Conservation (phyloP, 1,284 basidiomycete species). For the Trametes versicolor region DNA sequence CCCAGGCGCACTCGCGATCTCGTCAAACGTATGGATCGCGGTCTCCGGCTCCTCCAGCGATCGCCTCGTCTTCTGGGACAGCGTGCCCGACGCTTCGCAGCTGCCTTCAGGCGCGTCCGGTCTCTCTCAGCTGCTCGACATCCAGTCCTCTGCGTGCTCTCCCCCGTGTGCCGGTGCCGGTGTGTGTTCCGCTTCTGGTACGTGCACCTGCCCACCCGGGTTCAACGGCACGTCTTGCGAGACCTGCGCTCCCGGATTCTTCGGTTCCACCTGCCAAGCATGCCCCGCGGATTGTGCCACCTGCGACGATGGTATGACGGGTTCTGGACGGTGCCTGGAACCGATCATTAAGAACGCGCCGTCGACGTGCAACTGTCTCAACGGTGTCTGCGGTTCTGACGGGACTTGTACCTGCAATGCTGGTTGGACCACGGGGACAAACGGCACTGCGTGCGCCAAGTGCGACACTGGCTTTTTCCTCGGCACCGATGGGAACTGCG, state of each 20-base stretch:
- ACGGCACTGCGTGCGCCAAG: constrained; percentile 77
- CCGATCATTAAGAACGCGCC: constrained; percentile 60
- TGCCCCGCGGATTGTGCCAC: constrained; percentile 73
- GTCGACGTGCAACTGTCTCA: constrained; percentile 78
- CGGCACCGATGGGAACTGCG: constrained; percentile 73
- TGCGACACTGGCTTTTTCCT: constrained; percentile 82
- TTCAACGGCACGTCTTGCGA: constrained; percentile 84
- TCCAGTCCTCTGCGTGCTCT: constrained; percentile 76
- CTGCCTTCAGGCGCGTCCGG: constrained; percentile 57
- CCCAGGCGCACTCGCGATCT: constrained; percentile 66
- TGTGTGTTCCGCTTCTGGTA: constrained; percentile 72
- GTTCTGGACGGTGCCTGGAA: constrained; percentile 73
- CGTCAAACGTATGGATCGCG: constrained; percentile 74
- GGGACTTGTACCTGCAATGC: constrained; percentile 79
- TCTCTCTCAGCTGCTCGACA: constrained; percentile 64
- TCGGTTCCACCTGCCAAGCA: constrained; percentile 71
- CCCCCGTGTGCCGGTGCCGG: constrained; percentile 77
- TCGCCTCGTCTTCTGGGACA: constrained; percentile 77
- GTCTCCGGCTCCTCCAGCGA: constrained; percentile 59
- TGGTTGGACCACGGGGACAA: constrained; percentile 76
- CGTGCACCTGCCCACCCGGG: constrained; percentile 74
- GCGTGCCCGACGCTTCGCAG: constrained; percentile 78
- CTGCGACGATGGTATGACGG: constrained; percentile 82
- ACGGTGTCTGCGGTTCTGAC: constrained; percentile 73
- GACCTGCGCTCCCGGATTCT: constrained; percentile 75